Evolutionary conservation across 257 asterid genomes (phyloP), one percentile per base, ranked within the genome.

Genomic region (Solanum sejunctum): DNA sequence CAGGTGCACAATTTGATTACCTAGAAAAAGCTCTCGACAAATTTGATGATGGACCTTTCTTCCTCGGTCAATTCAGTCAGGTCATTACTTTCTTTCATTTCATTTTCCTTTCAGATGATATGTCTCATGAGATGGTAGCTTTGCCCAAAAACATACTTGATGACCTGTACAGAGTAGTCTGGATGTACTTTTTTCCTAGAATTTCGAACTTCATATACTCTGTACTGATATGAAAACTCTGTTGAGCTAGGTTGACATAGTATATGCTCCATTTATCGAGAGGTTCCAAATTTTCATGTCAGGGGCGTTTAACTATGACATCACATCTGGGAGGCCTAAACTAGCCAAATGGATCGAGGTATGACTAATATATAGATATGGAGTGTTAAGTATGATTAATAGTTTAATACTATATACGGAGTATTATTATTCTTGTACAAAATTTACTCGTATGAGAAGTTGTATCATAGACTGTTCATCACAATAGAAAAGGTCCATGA

Each of bases 31-130:
- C 95, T 16, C 94, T 94, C 10, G 12, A 45, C 6, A 92, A 92
- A 70, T 93, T 89, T 77, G 90, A 87, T 0, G 90, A 90, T 20
- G 95, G 98, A 1, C 94, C 94, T 20, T 94, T 94, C 90, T 90
- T 94, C 89, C 91, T 94, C 3, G 95, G 97, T 78, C 83, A 78
- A 23, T 89, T 94, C 57, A 93, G 98, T 85, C 91, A 83, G 83
- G 83, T 78, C 26, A 78, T 28, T 54, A 52, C 64, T 78, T 32
- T 52, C 10, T 52, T 73, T 43, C 9, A 39, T 57, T 73, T 84
- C 12, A 12, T 51, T 67, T 69, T 60, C 52, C 70, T 67, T 26
- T 56, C 51, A 1, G 13, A 36, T 82, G 16, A 26, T 51, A 17
- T 28, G 23, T 4, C n/a, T 41, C 8, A 21, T 32, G 75, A 67